These are phyloP conservation scores for Eucalyptus grandis DNA, from an alignment of 345 rosid genomes.

Conservation along the genomic window DNA sequence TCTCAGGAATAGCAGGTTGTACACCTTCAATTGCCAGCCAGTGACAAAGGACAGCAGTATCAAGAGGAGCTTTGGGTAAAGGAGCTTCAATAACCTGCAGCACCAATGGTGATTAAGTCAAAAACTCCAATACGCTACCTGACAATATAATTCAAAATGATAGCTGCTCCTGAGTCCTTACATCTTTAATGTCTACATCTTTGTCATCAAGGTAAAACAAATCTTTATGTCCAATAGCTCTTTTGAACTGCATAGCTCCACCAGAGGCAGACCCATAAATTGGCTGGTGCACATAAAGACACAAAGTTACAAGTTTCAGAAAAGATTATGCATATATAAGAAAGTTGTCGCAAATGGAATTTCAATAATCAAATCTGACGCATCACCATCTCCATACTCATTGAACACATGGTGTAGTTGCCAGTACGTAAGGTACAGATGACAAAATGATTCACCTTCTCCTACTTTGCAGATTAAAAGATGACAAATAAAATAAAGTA, in stretches of 20 bases:
- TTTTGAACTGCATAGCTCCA: conserved; percentile 70
- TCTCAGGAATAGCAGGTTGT: conserved; percentile 95
- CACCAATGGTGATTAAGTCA: neutral
- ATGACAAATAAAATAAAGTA: neutral
- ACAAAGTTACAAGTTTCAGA: neutral
- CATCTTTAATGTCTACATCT: conserved; percentile 92
- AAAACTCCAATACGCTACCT: neutral
- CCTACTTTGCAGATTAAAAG: neutral
- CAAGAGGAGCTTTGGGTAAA: conserved; percentile 93
- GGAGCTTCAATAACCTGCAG: conserved; percentile 91
- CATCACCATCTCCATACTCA: neutral
- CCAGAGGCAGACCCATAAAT: conserved; percentile 77
- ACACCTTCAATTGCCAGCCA: conserved; percentile 99
- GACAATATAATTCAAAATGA: neutral
- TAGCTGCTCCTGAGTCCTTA: conserved; percentile 14
- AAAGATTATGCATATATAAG: neutral
- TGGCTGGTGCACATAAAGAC: conserved; percentile 39
- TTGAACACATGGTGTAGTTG: neutral
- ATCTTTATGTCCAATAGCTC: conserved; percentile 84
- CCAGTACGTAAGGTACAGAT: neutral
- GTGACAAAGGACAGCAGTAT: conserved; percentile 72
- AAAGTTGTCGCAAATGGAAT: neutral
- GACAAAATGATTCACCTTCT: neutral
- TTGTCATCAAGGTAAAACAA: conserved; percentile 87
- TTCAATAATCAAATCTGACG: neutral